phyloP scores from a whole-genome alignment of 805 yeast species.

The Lipomyces lipofer region DNA sequence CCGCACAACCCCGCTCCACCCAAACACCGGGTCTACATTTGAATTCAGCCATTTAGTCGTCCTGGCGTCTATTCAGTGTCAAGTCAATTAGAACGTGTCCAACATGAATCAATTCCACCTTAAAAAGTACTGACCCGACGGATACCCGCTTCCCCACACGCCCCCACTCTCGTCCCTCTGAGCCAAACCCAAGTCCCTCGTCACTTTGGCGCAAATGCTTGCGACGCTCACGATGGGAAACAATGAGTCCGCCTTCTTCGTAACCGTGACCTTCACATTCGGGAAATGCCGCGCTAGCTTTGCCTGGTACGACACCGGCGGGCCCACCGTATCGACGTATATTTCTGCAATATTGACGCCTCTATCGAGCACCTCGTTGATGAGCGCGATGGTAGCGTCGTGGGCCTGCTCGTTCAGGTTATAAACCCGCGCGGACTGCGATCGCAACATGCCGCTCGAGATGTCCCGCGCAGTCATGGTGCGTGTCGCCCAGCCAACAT shows the following conservation, averaged over 20 bases:
- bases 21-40: constrained; percentile 70
- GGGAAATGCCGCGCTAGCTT: constrained; percentile 76
- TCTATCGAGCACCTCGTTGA: constrained; percentile 59
- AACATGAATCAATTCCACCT: background rate
- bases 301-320: constrained; percentile 78
- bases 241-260: constrained; percentile 92
- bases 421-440: constrained; percentile 51
- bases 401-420: constrained; percentile 96
- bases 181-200: constrained; percentile 69
- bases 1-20: constrained; percentile 78
- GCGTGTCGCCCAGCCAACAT: constrained; percentile 87
- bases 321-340: constrained; percentile 96
- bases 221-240: constrained; percentile 94
- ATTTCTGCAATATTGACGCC: constrained; percentile 70
- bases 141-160: constrained; percentile 88
- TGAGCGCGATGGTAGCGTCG: constrained; percentile 82
- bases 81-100: background rate
- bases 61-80: constrained; percentile 59
- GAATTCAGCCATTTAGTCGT: constrained; percentile 74
- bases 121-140: constrained; percentile 46
- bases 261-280: constrained; percentile 66
- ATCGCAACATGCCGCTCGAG: constrained; percentile 80
- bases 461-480: constrained; percentile 86
- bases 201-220: constrained; percentile 92
- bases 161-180: constrained; percentile 37